phyloP scores from a whole-genome alignment of 208 protist species.

The Leishmania guyanensis region DNA sequence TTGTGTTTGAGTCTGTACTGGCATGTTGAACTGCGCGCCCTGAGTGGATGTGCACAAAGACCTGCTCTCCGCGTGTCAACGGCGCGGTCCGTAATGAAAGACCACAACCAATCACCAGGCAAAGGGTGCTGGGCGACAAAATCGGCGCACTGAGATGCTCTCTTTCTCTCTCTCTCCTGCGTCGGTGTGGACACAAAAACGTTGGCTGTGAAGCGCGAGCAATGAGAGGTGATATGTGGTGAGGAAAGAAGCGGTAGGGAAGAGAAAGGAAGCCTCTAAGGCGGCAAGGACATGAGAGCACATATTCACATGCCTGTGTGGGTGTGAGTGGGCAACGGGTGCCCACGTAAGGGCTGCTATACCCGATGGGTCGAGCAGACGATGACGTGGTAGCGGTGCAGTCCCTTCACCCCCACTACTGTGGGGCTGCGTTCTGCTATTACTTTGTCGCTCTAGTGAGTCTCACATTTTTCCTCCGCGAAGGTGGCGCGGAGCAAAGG shows the following conservation, averaged over 20 bases:
- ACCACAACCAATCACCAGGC: not conserved
- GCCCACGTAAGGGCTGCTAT: not conserved
- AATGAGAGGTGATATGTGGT: not conserved
- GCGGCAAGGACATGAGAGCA: not conserved
- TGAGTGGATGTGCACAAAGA: not conserved
- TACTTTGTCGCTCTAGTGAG: not conserved
- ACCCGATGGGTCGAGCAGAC: not conserved
- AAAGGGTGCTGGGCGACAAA: not conserved
- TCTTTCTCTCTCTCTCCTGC: not conserved
- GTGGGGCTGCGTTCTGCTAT: not conserved
- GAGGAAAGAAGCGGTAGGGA: not conserved
- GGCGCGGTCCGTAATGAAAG: not conserved
- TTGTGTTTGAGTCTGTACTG: not conserved
- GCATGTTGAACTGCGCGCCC: not conserved
- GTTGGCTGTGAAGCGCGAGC: not conserved
- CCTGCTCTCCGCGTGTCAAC: not conserved
- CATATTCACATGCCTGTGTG: not conserved
- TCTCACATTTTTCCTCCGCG: not conserved
- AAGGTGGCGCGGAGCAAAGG: not conserved
- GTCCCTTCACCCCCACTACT: not conserved
- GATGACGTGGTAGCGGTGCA: not conserved
- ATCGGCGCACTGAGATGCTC: not conserved
- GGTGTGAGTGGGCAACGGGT: not conserved
- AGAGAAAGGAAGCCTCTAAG: not conserved
- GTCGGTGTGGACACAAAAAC: not conserved